Conservation (phyloP, 345 rosid genomes). For the Psidium friedrichsthalianum region DNA sequence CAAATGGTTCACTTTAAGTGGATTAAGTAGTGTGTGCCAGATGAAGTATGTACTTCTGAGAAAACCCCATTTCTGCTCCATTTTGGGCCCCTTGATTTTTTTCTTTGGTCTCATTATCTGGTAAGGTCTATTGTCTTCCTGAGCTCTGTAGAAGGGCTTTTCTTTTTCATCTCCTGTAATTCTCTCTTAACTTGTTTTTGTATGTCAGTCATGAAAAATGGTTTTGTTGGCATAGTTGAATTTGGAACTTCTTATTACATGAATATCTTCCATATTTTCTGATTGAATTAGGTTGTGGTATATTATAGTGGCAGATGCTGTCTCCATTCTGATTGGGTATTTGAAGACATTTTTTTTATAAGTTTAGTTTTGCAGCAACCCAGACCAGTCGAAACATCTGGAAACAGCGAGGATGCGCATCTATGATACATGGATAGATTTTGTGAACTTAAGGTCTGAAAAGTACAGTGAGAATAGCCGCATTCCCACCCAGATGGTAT, state of each 20-base stretch:
- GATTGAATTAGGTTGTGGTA: not conserved
- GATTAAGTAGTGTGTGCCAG: not conserved
- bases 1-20: not conserved
- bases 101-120: not conserved
- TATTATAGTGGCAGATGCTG: not conserved
- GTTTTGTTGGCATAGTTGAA: not conserved
- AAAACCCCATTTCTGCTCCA: not conserved
- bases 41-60: not conserved
- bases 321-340: not conserved
- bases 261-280: not conserved
- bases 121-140: not conserved
- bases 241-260: not conserved
- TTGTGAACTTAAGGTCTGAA: slow-evolving; percentile 87
- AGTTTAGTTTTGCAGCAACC: slow-evolving; percentile 52
- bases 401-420: slow-evolving; percentile 91
- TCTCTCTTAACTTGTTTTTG: not conserved
- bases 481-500: slow-evolving; percentile 73
- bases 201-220: not conserved
- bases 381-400: slow-evolving; percentile 91
- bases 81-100: not conserved
- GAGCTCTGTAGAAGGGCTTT: not conserved
- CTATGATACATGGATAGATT: slow-evolving; percentile 85
- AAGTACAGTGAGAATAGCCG: slow-evolving; percentile 77
- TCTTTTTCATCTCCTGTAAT: not conserved
- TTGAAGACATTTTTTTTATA: not conserved